Evolutionary conservation across 2,329 filamentous ascomycete species (phyloP).

Genomic region (Neophaeococcomyces aloes): DNA sequence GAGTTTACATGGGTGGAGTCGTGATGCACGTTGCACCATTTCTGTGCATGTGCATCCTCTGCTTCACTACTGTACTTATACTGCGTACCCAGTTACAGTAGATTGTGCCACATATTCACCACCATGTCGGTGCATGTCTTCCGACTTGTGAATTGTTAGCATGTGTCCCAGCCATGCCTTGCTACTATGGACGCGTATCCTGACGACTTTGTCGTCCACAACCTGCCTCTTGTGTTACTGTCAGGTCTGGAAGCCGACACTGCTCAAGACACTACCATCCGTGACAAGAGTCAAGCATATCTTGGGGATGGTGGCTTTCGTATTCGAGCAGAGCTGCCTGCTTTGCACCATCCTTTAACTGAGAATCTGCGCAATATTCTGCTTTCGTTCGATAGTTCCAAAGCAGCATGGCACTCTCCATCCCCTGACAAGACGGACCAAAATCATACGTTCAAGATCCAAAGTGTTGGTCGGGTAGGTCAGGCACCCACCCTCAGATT

Average conservation of each 20-base stretch:
- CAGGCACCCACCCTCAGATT: constrained; percentile 23
- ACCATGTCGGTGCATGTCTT: too few relatives aligned
- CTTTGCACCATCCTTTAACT: constrained; percentile 55
- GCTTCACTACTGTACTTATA: too few relatives aligned
- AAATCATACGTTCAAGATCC: constrained; percentile 54
- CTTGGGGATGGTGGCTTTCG: constrained; percentile 48
- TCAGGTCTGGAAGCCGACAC: constrained; percentile 52
- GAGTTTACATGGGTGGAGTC: too few relatives aligned
- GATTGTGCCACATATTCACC: too few relatives aligned
- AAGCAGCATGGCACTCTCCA: constrained; percentile 57
- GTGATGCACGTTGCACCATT: too few relatives aligned
- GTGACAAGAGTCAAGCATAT: constrained; percentile 1
- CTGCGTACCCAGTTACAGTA: too few relatives aligned
- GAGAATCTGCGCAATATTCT: constrained; percentile 57
- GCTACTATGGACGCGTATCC: constrained; percentile 42
- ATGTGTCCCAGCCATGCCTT: too few relatives aligned
- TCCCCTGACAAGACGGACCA: constrained; percentile 41
- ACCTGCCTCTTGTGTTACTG: constrained; percentile 72
- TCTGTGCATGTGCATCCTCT: too few relatives aligned
- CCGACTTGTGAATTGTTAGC: too few relatives aligned
- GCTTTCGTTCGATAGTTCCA: constrained; percentile 52
- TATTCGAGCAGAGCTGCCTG: constrained; percentile 61
- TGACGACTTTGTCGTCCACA: constrained; percentile 68
- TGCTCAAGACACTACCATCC: constrained; percentile 38
- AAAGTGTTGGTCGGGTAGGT: constrained; percentile 70